Conservation (phyloP, 495 filamentous ascomycete genomes). For the Penicillium bovifimosum region DNA sequence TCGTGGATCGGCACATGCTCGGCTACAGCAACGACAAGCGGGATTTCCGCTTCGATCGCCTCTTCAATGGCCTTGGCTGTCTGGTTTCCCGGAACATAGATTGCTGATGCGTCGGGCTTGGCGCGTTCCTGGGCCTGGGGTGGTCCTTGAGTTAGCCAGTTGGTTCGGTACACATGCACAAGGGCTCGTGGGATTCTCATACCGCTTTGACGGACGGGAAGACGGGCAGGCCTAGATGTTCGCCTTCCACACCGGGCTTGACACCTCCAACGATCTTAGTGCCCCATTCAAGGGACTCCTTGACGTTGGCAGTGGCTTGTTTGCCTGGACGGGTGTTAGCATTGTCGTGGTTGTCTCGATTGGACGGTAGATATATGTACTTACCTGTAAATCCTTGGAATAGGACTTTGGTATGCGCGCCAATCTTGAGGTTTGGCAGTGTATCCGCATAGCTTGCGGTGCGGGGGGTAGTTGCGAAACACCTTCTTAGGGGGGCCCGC, state of each 20-base stretch:
- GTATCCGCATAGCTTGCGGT: slow-evolving; percentile 54
- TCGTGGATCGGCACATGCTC: slow-evolving; percentile 90
- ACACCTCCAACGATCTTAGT: slow-evolving; percentile 87
- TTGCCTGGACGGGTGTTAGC: slow-evolving; percentile 26
- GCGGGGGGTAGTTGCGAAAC: slow-evolving; percentile 40
- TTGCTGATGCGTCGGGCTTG: slow-evolving; percentile 78
- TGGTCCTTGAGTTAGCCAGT: slow-evolving; percentile 1
- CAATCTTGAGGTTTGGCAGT: slow-evolving; percentile 70
- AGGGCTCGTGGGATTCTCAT: slow-evolving; percentile 11
- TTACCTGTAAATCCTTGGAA: slow-evolving; percentile 66
- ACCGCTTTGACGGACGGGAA: slow-evolving; percentile 66
- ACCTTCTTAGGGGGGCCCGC: slow-evolving; percentile 6
- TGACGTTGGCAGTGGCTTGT: slow-evolving; percentile 74
- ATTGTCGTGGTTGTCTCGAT: background rate
- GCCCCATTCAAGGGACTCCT: slow-evolving; percentile 77
- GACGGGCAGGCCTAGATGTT: slow-evolving; percentile 77
- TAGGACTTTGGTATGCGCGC: slow-evolving; percentile 70
- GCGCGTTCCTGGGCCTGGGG: slow-evolving; percentile 67
- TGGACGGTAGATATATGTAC: background rate
- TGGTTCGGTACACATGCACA: background rate
- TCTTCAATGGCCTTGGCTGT: slow-evolving; percentile 78
- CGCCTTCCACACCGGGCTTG: slow-evolving; percentile 67
- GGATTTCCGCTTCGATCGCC: slow-evolving; percentile 83
- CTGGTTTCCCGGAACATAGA: slow-evolving; percentile 78
- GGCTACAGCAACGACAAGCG: slow-evolving; percentile 81